Evolutionary conservation across 768 basidiomycete species (phyloP).

Genomic region (Sporobolomyces roseus): DNA sequence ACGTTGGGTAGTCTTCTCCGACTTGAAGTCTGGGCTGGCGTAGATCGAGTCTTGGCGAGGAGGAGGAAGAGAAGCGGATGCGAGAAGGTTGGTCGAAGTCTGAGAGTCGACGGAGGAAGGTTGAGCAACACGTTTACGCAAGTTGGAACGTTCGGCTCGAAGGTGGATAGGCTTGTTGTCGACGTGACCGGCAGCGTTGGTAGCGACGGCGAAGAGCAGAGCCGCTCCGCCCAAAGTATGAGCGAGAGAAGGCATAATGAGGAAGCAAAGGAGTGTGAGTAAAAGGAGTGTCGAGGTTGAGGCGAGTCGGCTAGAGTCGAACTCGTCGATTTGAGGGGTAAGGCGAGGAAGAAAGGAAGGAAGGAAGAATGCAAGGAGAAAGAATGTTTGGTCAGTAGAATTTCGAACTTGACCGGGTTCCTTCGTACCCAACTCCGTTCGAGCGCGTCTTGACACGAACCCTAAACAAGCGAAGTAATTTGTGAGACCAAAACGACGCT

Average conservation of each 20-base stretch:
- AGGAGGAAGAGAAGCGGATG: constrained; percentile 4
- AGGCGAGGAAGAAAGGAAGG: not conserved
- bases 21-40: not conserved
- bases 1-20: not conserved
- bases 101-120: not conserved
- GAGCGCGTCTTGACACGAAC: too few species aligned
- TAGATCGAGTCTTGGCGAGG: constrained; percentile 12
- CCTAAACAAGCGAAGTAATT: too few species aligned
- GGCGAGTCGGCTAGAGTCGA: too few species aligned
- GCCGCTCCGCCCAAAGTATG: not conserved
- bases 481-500: too few species aligned
- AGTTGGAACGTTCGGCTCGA: not conserved
- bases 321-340: too few species aligned
- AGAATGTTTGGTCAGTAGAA: not conserved
- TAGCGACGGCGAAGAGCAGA: not conserved
- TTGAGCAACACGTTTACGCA: not conserved
- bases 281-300: not conserved
- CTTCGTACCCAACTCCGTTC: too few species aligned
- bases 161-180: constrained; percentile 10
- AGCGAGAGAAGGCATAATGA: constrained; percentile 10
- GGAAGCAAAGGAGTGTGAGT: too few species aligned
- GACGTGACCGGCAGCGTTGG: constrained; percentile 2
- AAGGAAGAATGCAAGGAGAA: not conserved
- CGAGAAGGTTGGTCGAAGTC: constrained; percentile 3
- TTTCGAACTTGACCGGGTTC: too few species aligned